Evolutionary conservation across 805 yeast species (phyloP), one percentile per base, ranked within the genome.

Genomic region (Wickerhamomyces pijperi): DNA sequence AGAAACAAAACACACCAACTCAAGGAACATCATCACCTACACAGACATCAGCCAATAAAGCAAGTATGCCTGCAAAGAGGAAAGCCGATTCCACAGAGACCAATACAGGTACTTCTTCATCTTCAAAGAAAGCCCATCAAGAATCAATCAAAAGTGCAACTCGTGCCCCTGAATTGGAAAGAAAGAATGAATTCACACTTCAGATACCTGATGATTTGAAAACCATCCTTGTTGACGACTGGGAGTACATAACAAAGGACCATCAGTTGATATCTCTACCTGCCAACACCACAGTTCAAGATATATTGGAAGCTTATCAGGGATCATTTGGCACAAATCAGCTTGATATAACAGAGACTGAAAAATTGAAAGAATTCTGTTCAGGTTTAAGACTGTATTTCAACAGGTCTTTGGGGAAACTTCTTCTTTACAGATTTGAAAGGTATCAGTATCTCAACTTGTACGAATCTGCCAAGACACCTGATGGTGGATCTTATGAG

Each of bases 241-340:
- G 97, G 98, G 96, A 90, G 58, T 68, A 67, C 47, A 70, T 90
- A 28, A 87, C 97, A 1, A 83, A 82, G 49, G 83, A 86, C 48
- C 79, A 80, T 38, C 76, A 78, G 55, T 58, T 86, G 34, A 72
- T 84, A 3, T 60, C 70, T 19, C 56, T 88, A 33, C 96, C 96
- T 1, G 64, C 74, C 14, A 59, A 58, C 28, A 65, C 66, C 3
- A 69, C 74, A 0, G 82, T 82, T 1, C 61, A 65, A 1, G 63
- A 60, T 2, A 70, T 86, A 2, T 55, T 90, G 8, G 48, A 57
- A 11, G 67, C 68, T n/a, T 90, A 76, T 56, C 55, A 63, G 34
- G 52, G 54, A 2, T 47, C 41, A 3, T 42, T 47, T 5, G 48
- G 56, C n/a, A n/a, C n/a, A 13, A 54, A 58, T 48, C 49, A 51